A percentile compares a stretch with the other conserved stretches of the same genome.
Conservation (phyloP, 2,329 filamentous ascomycete genomes). For the Aspergillus chevalieri region DNA sequence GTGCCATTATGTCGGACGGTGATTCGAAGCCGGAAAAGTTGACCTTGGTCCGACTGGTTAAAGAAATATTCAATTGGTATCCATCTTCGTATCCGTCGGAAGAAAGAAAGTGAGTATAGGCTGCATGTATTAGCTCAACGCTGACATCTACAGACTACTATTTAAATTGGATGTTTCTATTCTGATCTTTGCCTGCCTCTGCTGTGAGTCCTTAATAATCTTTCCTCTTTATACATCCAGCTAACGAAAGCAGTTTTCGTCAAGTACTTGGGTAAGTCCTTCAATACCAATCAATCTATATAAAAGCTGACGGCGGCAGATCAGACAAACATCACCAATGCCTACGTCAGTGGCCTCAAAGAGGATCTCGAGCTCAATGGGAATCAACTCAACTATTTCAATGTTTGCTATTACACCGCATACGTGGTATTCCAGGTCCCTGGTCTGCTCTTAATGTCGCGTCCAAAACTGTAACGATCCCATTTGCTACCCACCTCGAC, state of each 20-base stretch:
- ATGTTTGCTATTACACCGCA: constrained; percentile 24
- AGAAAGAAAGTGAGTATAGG: constrained; percentile 21
- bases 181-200: constrained; percentile 25
- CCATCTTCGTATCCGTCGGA: constrained; percentile 22
- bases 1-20: constrained; percentile 11
- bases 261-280: constrained; percentile 18
- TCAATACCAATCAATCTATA: background rate
- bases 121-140: background rate
- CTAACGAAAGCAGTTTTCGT: constrained; percentile 19
- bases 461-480: constrained; percentile 19
- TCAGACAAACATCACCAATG: constrained; percentile 30
- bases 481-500: background rate
- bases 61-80: constrained; percentile 31
- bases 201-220: constrained; percentile 16
- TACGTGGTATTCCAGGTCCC: constrained; percentile 29
- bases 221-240: background rate
- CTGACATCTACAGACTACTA: constrained; percentile 16
- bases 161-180: constrained; percentile 29
- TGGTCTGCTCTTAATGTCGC: constrained; percentile 23
- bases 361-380: constrained; percentile 26
- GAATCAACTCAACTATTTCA: constrained; percentile 27
- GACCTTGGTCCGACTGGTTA: constrained; percentile 15
- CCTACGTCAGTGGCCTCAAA: constrained; percentile 28
- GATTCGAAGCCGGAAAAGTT: constrained; percentile 4
- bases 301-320: constrained; percentile 9